These are phyloP conservation scores for Lactarius tabidus DNA, from an alignment of 768 basidiomycete genomes.

Conservation along the genomic window DNA sequence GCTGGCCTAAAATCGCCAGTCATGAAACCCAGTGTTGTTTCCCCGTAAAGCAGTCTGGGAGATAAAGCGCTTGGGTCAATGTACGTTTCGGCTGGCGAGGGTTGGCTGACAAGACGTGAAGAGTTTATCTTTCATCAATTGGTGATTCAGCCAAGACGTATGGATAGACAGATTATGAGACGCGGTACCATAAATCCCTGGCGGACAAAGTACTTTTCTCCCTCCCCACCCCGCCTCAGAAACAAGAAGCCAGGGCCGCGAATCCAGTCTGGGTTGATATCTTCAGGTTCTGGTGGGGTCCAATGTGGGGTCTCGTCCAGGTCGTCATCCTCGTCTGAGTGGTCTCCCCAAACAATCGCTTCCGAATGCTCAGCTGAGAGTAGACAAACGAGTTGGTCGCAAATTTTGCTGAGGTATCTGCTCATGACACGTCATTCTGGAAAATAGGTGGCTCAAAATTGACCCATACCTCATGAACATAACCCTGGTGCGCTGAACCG, in stretches of 20 bases:
- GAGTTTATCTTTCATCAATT: constrained; percentile 6
- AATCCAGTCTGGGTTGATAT: too few species aligned
- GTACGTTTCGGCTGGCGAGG: too few species aligned
- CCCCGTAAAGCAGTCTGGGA: constrained; percentile 22
- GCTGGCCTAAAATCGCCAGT: constrained; percentile 10
- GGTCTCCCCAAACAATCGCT: constrained; percentile 44
- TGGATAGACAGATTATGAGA: not conserved
- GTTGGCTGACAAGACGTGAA: not conserved
- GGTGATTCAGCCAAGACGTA: not conserved
- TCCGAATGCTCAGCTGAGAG: constrained; percentile 47
- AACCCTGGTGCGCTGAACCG: constrained; percentile 49
- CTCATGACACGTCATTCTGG: not conserved
- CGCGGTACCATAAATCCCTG: constrained; percentile 46
- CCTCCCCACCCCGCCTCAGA: constrained; percentile 54
- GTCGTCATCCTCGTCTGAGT: constrained; percentile 27
- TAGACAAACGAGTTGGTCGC: constrained; percentile 53
- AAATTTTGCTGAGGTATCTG: constrained; percentile 24
- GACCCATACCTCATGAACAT: constrained; percentile 56
- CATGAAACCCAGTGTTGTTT: constrained; percentile 25
- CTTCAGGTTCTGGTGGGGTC: too few species aligned
- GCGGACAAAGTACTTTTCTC: constrained; percentile 44
- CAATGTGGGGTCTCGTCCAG: too few species aligned
- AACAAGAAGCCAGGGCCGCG: constrained; percentile 48
- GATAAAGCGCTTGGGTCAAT: not conserved
- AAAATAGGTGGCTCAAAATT: not conserved